phyloP scores from a whole-genome alignment of 352 stramenopile species.

The Phytophthora agathidicida region DNA sequence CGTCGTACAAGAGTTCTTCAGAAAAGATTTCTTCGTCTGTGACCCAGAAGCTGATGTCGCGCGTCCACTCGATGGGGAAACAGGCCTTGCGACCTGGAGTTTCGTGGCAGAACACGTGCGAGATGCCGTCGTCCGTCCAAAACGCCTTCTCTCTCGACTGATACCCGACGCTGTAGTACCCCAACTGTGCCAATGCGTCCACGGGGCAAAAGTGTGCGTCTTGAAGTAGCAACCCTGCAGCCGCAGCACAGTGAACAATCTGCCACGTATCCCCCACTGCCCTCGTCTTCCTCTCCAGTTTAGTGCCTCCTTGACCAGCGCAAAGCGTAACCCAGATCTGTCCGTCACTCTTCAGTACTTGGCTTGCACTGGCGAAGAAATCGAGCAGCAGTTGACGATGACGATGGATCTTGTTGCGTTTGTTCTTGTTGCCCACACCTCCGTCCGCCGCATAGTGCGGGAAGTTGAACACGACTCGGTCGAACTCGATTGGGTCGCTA shows the following conservation, averaged over 20 bases:
- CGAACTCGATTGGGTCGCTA: slow-evolving; percentile 34
- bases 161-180: slow-evolving; percentile 86
- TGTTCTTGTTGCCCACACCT: slow-evolving; percentile 51
- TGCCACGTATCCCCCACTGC: slow-evolving; percentile 82
- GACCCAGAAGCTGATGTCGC: slow-evolving; percentile 83
- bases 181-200: slow-evolving; percentile 54
- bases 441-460: slow-evolving; percentile 82
- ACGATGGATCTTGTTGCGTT: slow-evolving; percentile 85
- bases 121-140: slow-evolving; percentile 68
- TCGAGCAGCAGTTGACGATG: slow-evolving; percentile 78
- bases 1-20: slow-evolving; percentile 47
- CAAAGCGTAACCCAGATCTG: slow-evolving; percentile 87
- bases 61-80: slow-evolving; percentile 66
- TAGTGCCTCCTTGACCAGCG: slow-evolving; percentile 79
- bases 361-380: slow-evolving; percentile 74
- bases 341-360: slow-evolving; percentile 55
- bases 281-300: slow-evolving; percentile 63
- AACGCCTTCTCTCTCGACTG: slow-evolving; percentile 78
- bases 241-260: slow-evolving; percentile 69
- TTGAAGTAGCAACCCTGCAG: slow-evolving; percentile 57
- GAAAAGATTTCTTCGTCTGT: slow-evolving; percentile 53
- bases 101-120: slow-evolving; percentile 74
- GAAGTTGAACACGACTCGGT: slow-evolving; percentile 90
- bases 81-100: slow-evolving; percentile 41
- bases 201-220: slow-evolving; percentile 73